A percentile compares a stretch with the other conserved stretches of the same genome.
These are phyloP conservation scores for Sporothrix brasiliensis DNA, from an alignment of 2,329 filamentous ascomycete genomes.

Conservation along the genomic window DNA sequence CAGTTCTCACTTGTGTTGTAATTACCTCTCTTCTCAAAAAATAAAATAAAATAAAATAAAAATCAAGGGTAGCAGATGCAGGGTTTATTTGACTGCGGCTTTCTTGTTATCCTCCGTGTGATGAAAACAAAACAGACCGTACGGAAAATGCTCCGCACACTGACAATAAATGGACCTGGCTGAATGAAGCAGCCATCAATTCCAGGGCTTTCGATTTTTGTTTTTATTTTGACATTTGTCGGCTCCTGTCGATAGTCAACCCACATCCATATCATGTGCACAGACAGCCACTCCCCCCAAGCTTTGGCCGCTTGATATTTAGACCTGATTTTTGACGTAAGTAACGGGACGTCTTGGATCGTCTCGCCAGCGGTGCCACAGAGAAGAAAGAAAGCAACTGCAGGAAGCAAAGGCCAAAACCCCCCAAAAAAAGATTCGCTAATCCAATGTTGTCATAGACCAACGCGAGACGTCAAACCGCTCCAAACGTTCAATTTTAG, in stretches of 20 bases:
- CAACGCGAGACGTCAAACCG: background rate
- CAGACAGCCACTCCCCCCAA: background rate
- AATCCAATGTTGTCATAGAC: background rate
- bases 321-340: background rate
- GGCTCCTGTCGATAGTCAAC: background rate
- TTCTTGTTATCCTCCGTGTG: background rate
- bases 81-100: background rate
- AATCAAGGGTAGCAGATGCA: background rate
- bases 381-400: background rate
- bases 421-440: background rate
- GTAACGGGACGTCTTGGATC: too few relatives aligned
- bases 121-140: background rate
- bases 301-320: constrained; percentile 25
- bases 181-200: background rate
- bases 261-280: background rate
- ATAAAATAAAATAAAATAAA: too few relatives aligned
- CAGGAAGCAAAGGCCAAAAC: background rate
- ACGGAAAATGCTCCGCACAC: background rate
- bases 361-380: background rate
- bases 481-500: constrained; percentile 10
- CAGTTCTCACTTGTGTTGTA: background rate
- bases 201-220: background rate
- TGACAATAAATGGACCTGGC: background rate
- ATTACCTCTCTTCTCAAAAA: too few relatives aligned
- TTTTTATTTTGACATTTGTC: background rate